Base-by-base conservation (phyloP, 192 early-diverging fungal genomes). In the Coemansia sp. region DNA sequence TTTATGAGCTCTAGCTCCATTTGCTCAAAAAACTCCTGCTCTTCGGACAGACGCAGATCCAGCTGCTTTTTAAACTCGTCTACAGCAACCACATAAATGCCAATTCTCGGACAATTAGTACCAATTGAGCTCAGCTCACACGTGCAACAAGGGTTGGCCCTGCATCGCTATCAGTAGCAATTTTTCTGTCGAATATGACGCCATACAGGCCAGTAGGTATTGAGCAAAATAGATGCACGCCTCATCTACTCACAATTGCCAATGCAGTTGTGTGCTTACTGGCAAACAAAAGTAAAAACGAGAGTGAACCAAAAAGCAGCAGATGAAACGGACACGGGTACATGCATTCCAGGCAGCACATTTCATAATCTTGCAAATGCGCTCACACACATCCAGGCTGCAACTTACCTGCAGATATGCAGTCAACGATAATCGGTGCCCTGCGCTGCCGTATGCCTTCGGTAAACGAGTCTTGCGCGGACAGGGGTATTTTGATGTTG, bases 1-100 rank as follows among this genome's bases (percentile, higher is more conserved):
- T 83, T 83, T 50, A 37, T 46, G 43, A 83, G 70, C 63, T 83
- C 82, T 50, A 67, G 65, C 63, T 81, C 74, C 22, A 77, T 63
- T 37, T 56, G 59, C 39, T 60, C 74, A 53, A 83, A 80, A 37
- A 83, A 81, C 0, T 67, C 74, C 10, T 59, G 68, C 68, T 83
- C 82, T 24, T 76, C 78, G 38, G 62, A 56, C 22, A 66, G 44
- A 7, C 70, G 74, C 44, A 38, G 14, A 4, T 29, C 36, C 18
- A 81, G 56, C 64, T 70, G 58, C 33, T 53, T 62, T 17, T 66
- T 56, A 63, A 81, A 80, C 19, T 50, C 52, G 0, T 64, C 77
- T 74, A 71, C 61, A 65, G 19, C 5, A 33, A 48, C 22, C 4
- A 29, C 10, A 35, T 48, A 48, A 4, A 1, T 21, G 17, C 6